Conservation (phyloP, 169 alveolate genomes). For the Plasmodium cynomolgi region DNA sequence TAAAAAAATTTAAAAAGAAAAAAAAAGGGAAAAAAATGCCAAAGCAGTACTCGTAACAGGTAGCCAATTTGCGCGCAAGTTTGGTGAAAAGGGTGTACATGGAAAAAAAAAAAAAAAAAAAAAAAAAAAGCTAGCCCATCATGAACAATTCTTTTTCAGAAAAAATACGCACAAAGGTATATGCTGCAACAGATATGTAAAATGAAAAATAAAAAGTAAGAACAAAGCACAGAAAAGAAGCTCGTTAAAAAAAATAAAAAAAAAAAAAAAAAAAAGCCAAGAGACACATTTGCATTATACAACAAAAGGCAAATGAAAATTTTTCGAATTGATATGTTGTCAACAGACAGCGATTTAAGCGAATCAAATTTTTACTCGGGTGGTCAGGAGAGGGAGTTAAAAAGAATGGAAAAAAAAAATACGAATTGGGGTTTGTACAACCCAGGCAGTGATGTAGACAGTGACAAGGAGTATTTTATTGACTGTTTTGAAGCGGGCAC, state of each 20-base stretch:
- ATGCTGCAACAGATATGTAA: not conserved
- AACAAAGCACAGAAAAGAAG: not conserved
- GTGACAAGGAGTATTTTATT: not conserved
- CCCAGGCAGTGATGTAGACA: not conserved
- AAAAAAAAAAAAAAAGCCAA: not conserved
- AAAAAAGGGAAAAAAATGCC: not conserved
- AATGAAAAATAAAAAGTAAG: not conserved
- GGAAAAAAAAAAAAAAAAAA: not conserved
- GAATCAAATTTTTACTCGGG: not conserved
- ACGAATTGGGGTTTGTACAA: not conserved
- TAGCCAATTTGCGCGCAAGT: not conserved
- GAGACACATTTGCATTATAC: not conserved
- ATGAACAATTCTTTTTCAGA: not conserved
- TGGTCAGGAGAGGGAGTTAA: not conserved
- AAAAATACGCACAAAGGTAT: not conserved
- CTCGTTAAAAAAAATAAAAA: not conserved
- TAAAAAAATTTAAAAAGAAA: not conserved
- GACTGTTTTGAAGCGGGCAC: not conserved
- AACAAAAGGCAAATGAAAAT: not conserved
- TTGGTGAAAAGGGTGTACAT: not conserved
- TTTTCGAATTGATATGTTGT: not conserved
- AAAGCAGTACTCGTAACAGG: not conserved
- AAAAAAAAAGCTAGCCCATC: not conserved
- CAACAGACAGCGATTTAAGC: not conserved
- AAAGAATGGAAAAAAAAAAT: not conserved